Percentiles rank a stretch among this genome's conserved stretches.
Evolutionary conservation across 148 eudicot genomes (phyloP).

Genomic region (Bassia scoparia): DNA sequence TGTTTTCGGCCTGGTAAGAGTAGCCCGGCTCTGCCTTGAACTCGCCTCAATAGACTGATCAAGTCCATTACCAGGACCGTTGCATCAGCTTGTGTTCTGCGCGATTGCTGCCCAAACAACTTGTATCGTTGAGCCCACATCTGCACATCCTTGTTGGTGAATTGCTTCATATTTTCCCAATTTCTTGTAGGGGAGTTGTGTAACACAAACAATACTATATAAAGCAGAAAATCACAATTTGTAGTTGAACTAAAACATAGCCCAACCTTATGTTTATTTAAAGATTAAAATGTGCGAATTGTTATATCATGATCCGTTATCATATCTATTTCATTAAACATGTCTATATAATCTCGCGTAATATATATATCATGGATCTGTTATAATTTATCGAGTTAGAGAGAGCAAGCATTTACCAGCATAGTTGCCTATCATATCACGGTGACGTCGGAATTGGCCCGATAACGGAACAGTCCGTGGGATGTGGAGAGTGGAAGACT

Average conservation of each 20-base stretch:
- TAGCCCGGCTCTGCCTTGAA: conserved; percentile 59
- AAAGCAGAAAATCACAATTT: too few species aligned
- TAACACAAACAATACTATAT: conserved; percentile 76
- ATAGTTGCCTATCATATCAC: conserved; percentile 76
- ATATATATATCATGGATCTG: too few species aligned
- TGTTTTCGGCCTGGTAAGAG: conserved; percentile 80
- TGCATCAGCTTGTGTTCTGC: conserved; percentile 69
- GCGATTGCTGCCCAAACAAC: conserved; percentile 54
- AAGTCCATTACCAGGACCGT: conserved; percentile 69
- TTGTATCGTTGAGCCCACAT: conserved; percentile 44
- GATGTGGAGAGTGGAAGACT: conserved; percentile 56
- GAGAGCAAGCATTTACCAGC: conserved; percentile 49
- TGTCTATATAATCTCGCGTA: too few species aligned
- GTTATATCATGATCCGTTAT: too few species aligned
- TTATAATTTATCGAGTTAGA: too few species aligned
- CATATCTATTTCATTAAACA: too few species aligned
- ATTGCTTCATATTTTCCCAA: conserved; percentile 54
- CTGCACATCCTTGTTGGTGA: conserved; percentile 59
- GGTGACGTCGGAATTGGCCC: conserved; percentile 87
- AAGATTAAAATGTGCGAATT: background rate
- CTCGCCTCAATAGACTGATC: conserved; percentile 97
- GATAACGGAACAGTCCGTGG: conserved; percentile 65
- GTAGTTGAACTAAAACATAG: background rate
- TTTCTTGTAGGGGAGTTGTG: conserved; percentile 76
- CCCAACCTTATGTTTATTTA: background rate